Percentiles rank a stretch among this genome's conserved stretches.
phyloP scores from a whole-genome alignment of 768 basidiomycete genomes.

The Leccinum pellstonianum region DNA sequence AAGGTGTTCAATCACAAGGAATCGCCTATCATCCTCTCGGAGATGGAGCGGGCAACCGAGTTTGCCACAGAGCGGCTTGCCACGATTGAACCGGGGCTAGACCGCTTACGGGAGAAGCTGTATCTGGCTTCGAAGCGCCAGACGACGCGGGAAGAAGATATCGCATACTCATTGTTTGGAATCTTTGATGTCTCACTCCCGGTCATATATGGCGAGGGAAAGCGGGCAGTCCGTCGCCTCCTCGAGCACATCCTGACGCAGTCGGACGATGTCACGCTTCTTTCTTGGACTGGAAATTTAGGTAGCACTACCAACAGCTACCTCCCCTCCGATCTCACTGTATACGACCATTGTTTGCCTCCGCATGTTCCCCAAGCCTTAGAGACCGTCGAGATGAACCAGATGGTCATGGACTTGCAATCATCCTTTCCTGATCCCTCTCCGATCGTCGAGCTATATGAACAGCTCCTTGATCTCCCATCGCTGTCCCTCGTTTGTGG shows the following conservation, averaged over 20 bases:
- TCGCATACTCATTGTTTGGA: neutral
- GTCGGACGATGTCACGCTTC: slow-evolving; percentile 1
- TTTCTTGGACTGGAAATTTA: slow-evolving; percentile 1
- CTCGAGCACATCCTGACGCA: neutral
- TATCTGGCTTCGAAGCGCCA: neutral
- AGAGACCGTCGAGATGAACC: too few species aligned
- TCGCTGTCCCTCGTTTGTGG: too few species aligned
- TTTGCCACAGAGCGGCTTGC: neutral
- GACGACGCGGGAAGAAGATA: neutral
- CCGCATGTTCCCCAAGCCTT: too few species aligned
- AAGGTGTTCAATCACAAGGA: neutral
- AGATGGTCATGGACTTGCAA: too few species aligned
- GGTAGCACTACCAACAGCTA: neutral
- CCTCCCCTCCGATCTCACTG: slow-evolving; percentile 5
- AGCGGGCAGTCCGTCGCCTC: neutral
- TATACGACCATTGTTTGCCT: neutral
- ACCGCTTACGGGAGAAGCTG: neutral
- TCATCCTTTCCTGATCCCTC: too few species aligned
- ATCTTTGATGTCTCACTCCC: neutral
- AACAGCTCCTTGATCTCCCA: too few species aligned
- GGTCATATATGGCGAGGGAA: neutral
- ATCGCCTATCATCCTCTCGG: neutral
- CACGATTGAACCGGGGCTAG: neutral
- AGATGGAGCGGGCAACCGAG: neutral
- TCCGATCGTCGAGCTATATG: too few species aligned